These are phyloP conservation scores for Neurospora terricola DNA, from an alignment of 495 filamentous ascomycete genomes.

Conservation along the genomic window DNA sequence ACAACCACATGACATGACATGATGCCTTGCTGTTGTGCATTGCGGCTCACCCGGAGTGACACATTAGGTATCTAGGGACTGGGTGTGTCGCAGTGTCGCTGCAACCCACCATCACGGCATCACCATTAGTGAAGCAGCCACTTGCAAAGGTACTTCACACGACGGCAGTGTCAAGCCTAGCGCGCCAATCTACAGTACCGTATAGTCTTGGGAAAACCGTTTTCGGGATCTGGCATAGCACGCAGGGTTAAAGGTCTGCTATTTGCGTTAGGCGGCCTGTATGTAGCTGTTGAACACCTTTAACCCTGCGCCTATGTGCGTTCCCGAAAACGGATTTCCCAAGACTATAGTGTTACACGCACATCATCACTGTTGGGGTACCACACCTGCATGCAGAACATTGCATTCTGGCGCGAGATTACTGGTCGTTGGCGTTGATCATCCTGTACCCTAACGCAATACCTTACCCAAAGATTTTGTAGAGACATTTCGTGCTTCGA, in stretches of 20 bases:
- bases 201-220: no score
- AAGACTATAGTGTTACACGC: not conserved
- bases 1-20: not conserved
- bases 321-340: no score
- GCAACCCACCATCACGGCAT: not conserved
- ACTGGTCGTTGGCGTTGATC: not conserved
- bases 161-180: no score
- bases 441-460: not conserved
- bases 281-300: no score
- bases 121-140: not conserved
- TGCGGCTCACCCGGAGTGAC: not conserved
- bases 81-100: no score
- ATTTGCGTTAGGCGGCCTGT: no score
- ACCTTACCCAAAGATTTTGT: not conserved
- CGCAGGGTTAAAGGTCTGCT: no score
- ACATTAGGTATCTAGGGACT: no score
- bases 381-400: not conserved
- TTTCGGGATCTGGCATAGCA: no score
- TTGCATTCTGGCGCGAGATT: not conserved
- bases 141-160: no score
- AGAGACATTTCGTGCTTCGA: not conserved
- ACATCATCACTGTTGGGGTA: not conserved
- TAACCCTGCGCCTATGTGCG: no score
- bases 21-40: not conserved
- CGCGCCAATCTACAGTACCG: not conserved